Conservation (phyloP, 495 filamentous ascomycete genomes). For the Lasiosphaeria ovina region DNA sequence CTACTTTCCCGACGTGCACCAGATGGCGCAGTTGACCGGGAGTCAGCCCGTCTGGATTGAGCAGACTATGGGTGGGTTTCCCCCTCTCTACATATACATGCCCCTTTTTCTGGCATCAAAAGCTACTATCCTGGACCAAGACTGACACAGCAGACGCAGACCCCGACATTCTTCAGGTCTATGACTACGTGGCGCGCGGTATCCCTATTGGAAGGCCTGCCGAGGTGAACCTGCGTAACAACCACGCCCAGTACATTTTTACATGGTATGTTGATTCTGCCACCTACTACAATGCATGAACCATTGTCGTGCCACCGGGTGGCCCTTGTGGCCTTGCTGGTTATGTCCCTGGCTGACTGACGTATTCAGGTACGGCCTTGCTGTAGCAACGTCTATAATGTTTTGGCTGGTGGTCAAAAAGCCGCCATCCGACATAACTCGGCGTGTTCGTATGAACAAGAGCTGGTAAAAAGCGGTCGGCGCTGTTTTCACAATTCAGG, state of each 20-base stretch:
- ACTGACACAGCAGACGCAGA: conserved; percentile 44
- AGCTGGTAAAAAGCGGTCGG: conserved; percentile 59
- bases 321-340: too few species aligned
- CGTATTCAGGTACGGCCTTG: conserved; percentile 75
- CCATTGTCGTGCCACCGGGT: too few species aligned
- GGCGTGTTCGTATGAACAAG: conserved; percentile 75
- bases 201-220: conserved; percentile 88
- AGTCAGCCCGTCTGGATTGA: conserved; percentile 93
- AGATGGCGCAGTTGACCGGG: conserved; percentile 86
- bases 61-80: conserved; percentile 79
- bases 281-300: too few species aligned
- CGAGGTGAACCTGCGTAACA: conserved; percentile 92
- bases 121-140: conserved; percentile 9
- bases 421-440: conserved; percentile 68
- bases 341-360: not conserved
- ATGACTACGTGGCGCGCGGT: conserved; percentile 72
- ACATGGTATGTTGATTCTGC: conserved; percentile 69
- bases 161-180: conserved; percentile 69
- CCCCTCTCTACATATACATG: conserved; percentile 12
- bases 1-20: conserved; percentile 88
- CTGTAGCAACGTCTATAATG: conserved; percentile 87
- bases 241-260: conserved; percentile 96
- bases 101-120: not conserved
- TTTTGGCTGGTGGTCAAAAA: conserved; percentile 89
- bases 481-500: conserved; percentile 19